phyloP scores from a whole-genome alignment of 768 basidiomycete genomes.

The Leccinum ochraceum region DNA sequence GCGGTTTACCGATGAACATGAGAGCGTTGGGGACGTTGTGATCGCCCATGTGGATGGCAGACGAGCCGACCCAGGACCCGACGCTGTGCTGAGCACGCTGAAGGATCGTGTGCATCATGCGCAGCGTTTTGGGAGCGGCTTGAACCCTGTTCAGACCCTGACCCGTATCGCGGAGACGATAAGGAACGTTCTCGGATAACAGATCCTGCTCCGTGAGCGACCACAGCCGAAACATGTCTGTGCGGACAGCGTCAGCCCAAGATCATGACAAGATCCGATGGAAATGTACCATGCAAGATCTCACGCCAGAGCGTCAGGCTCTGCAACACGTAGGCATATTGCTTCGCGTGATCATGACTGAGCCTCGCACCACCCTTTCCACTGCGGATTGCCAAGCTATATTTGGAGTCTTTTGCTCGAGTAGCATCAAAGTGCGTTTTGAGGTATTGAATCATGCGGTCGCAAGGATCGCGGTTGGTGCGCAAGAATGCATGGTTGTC shows the following conservation, averaged over 20 bases:
- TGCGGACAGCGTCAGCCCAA: slow-evolving; percentile 3
- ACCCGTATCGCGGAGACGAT: slow-evolving; percentile 85
- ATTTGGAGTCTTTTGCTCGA: slow-evolving; percentile 60
- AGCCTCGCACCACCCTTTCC: slow-evolving; percentile 79
- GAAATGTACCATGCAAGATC: slow-evolving; percentile 69
- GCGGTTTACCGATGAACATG: slow-evolving; percentile 68
- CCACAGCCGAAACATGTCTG: slow-evolving; percentile 91
- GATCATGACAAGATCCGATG: not conserved
- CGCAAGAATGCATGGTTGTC: slow-evolving; percentile 90
- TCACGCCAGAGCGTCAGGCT: slow-evolving; percentile 87
- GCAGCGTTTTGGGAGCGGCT: slow-evolving; percentile 83
- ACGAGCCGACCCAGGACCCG: slow-evolving; percentile 83
- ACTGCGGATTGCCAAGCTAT: slow-evolving; percentile 76
- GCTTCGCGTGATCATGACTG: slow-evolving; percentile 82
- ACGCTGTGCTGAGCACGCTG: slow-evolving; percentile 81
- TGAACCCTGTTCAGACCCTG: slow-evolving; percentile 92
- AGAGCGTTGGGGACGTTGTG: slow-evolving; percentile 63
- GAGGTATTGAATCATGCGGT: slow-evolving; percentile 76
- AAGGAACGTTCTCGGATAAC: slow-evolving; percentile 70
- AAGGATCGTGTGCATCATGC: slow-evolving; percentile 86
- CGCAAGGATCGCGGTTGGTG: slow-evolving; percentile 86
- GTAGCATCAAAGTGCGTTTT: slow-evolving; percentile 79
- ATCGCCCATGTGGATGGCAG: slow-evolving; percentile 89
- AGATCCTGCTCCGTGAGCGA: slow-evolving; percentile 79
- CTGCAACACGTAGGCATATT: slow-evolving; percentile 84